These are phyloP conservation scores for Leptodontidium sp. DNA, from an alignment of 2,329 filamentous ascomycete genomes.

Conservation along the genomic window DNA sequence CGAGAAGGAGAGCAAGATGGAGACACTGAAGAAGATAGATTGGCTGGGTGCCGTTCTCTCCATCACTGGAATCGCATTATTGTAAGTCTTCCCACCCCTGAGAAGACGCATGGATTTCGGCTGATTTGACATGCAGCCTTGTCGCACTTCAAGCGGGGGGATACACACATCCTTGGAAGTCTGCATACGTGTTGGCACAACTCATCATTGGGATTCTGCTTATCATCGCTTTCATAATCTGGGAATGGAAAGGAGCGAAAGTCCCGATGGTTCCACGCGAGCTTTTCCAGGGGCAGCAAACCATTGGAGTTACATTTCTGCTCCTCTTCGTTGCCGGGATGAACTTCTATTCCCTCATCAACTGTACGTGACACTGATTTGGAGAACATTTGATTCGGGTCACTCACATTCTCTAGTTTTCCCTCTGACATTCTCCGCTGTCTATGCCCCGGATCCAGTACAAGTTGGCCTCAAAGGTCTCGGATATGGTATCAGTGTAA, in stretches of 20 bases:
- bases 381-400: too few relatives aligned
- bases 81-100: neutral
- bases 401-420: neutral
- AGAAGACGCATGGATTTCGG: neutral
- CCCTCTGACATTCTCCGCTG: neutral
- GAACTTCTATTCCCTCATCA: conserved; percentile 1
- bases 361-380: neutral
- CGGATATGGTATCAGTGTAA: neutral
- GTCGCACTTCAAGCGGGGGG: neutral
- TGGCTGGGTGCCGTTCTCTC: neutral
- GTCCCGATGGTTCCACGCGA: neutral
- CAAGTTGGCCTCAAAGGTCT: neutral
- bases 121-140: neutral
- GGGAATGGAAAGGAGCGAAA: conserved; percentile 8
- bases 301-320: neutral
- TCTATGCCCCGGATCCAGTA: neutral
- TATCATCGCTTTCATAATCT: neutral
- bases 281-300: neutral
- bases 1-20: conserved; percentile 2
- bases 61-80: neutral
- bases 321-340: neutral
- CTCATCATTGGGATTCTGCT: neutral
- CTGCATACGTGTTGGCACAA: neutral
- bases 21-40: neutral
- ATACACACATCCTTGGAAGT: neutral